Base-by-base conservation (phyloP, 2,329 filamentous ascomycete genomes). In the Colletotrichum nymphaeae region DNA sequence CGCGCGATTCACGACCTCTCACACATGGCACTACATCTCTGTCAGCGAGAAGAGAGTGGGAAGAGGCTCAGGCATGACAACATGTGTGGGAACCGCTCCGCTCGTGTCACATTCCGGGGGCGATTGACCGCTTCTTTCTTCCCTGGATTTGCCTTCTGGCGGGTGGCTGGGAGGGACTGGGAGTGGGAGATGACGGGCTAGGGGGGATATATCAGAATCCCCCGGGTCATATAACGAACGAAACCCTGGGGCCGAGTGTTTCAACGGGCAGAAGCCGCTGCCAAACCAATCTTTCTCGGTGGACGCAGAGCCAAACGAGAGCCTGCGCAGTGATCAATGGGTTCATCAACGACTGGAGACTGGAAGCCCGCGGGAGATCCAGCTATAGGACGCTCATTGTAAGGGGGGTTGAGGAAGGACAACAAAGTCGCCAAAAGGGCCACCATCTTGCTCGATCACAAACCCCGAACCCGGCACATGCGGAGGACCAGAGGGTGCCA, bases 41-140 rank as follows among this genome's bases (percentile, higher is more conserved):
- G 55, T 32, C 57, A n/a, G 46, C 26, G 49, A 22, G 30, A 49
- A 57, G 26, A 60, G 19, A 63, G 22, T 2, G 26, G 14, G 14
- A 56, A 53, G n/a, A 70, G 46, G 30, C n/a, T 26, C 22, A 11
- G 42, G 42, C 42, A 49, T 56, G 49, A 28, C 22, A 42, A 67
- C 46, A 55, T 66, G 60, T 66, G 49, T 66, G 49, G 46, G 46
- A 64, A 62, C 56, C 22, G 26, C 56, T 56, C 56, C 28, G 26
- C 56, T 60, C 60, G 46, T 71, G 57, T 42, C 58, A 66, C 52
- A 6, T 49, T 24, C 22, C 46, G 42, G 35, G 26, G 26, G 37
- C 49, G 60, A 62, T 62, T 73, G 71, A 73, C 71, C 71, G 71
- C 71, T 65, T 35, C 59, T 72, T 69, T 49, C 19, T 63, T 37